Evolutionary conservation across 805 yeast species (phyloP).

Genomic region (Cyberlindnera meyerae): DNA sequence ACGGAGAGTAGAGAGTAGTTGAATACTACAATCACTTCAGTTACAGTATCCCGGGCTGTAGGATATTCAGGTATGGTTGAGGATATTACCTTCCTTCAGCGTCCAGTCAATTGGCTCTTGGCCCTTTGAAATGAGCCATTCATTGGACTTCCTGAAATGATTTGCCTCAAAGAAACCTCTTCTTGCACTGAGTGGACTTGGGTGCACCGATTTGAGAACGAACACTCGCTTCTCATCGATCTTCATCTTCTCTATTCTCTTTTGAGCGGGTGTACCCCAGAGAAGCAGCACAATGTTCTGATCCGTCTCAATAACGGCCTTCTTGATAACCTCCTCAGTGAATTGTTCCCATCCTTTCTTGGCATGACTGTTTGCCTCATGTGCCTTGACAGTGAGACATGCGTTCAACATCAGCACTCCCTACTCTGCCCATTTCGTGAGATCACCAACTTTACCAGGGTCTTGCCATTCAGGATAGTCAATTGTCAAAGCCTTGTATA

Average conservation of each 20-base stretch:
- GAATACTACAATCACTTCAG: no score
- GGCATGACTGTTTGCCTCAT: slow-evolving; percentile 89
- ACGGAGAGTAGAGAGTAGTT: no score
- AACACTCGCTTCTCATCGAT: slow-evolving; percentile 28
- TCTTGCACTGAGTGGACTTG: slow-evolving; percentile 89
- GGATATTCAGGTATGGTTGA: slow-evolving; percentile 2
- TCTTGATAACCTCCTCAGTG: slow-evolving; percentile 64
- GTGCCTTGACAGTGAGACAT: slow-evolving; percentile 86
- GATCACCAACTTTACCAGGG: slow-evolving; percentile 47
- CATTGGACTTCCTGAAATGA: slow-evolving; percentile 73
- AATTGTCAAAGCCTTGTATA: slow-evolving; percentile 71
- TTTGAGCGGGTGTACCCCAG: slow-evolving; percentile 44
- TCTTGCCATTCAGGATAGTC: slow-evolving; percentile 68
- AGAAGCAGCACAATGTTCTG: slow-evolving; percentile 17
- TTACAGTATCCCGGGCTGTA: no score
- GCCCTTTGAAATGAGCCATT: slow-evolving; percentile 54
- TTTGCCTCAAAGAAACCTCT: slow-evolving; percentile 76
- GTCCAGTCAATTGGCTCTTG: slow-evolving; percentile 64
- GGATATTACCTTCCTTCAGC: slow-evolving; percentile 27
- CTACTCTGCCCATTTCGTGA: slow-evolving; percentile 78
- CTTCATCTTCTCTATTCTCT: slow-evolving; percentile 28
- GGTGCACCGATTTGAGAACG: slow-evolving; percentile 78
- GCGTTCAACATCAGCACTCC: slow-evolving; percentile 90
- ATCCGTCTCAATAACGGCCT: slow-evolving; percentile 43
- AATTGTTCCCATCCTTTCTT: slow-evolving; percentile 89